These are phyloP conservation scores for Bullera alba DNA, from an alignment of 768 basidiomycete species.

Conservation along the genomic window DNA sequence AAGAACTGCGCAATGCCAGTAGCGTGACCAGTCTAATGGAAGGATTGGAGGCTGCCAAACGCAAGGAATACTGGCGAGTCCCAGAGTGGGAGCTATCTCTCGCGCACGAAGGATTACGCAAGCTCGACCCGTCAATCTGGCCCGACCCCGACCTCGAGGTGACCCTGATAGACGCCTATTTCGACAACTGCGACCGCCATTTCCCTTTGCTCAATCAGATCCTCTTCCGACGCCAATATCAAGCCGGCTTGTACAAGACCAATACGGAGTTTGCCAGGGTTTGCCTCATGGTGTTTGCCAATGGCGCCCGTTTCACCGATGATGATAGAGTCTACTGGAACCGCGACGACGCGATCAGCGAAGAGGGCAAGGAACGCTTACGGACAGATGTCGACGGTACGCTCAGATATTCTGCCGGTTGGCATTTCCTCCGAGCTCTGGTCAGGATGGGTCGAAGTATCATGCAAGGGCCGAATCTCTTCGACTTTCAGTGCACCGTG, in stretches of 20 bases:
- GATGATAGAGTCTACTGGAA: conserved; percentile 54
- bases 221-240: conserved; percentile 56
- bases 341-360: conserved; percentile 19
- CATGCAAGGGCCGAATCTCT: conserved; percentile 56
- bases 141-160: conserved; percentile 54
- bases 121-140: conserved; percentile 52
- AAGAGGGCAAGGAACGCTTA: conserved; percentile 30
- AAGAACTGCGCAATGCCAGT: conserved; percentile 27
- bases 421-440: conserved; percentile 57
- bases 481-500: conserved; percentile 63
- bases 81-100: conserved; percentile 46
- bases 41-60: conserved; percentile 35
- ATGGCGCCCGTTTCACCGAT: conserved; percentile 56
- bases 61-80: conserved; percentile 37
- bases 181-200: conserved; percentile 54
- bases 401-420: conserved; percentile 36
- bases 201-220: conserved; percentile 67
- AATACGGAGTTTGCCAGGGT: conserved; percentile 55
- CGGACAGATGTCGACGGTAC: conserved; percentile 23
- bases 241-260: conserved; percentile 52
- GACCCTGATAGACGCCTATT: conserved; percentile 60
- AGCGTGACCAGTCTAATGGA: conserved; percentile 16
- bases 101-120: conserved; percentile 22
- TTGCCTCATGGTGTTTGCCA: conserved; percentile 62
- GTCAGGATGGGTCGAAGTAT: conserved; percentile 58